phyloP scores from a whole-genome alignment of 257 asterid genomes.

The Solanum sparsipilum region DNA sequence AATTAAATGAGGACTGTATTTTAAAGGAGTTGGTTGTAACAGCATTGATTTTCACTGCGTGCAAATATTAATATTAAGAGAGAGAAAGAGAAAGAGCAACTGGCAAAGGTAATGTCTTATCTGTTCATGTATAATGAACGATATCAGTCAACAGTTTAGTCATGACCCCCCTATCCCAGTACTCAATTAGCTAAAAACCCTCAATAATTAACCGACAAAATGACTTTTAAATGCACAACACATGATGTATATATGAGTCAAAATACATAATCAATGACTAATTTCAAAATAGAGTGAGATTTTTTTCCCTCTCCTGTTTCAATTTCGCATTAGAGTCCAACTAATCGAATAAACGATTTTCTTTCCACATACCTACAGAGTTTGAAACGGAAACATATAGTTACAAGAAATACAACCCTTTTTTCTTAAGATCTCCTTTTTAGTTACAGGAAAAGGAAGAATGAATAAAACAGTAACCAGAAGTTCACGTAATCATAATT shows the following conservation, averaged over 20 bases:
- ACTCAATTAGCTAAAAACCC: background rate
- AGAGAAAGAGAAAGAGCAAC: background rate
- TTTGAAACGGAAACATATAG: background rate
- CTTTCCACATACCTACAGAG: background rate
- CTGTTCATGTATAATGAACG: background rate
- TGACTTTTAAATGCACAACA: background rate
- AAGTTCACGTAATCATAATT: background rate
- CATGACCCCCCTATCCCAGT: background rate
- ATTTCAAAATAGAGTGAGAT: background rate
- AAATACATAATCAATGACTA: background rate
- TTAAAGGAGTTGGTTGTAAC: slow-evolving; percentile 9
- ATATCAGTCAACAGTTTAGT: slow-evolving; percentile 2
- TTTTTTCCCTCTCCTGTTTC: background rate
- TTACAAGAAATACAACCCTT: background rate
- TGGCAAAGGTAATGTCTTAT: background rate
- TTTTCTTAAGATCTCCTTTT: background rate
- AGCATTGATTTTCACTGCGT: slow-evolving; percentile 30
- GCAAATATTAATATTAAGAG: slow-evolving; percentile 4
- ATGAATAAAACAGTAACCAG: background rate
- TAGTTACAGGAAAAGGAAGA: background rate
- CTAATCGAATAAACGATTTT: background rate
- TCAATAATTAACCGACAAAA: background rate
- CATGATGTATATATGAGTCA: background rate
- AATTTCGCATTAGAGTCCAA: fast-evolving
- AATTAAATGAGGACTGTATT: slow-evolving; percentile 30